Evolutionary conservation across 768 basidiomycete species (phyloP).

Genomic region (Termitomyces sp.): DNA sequence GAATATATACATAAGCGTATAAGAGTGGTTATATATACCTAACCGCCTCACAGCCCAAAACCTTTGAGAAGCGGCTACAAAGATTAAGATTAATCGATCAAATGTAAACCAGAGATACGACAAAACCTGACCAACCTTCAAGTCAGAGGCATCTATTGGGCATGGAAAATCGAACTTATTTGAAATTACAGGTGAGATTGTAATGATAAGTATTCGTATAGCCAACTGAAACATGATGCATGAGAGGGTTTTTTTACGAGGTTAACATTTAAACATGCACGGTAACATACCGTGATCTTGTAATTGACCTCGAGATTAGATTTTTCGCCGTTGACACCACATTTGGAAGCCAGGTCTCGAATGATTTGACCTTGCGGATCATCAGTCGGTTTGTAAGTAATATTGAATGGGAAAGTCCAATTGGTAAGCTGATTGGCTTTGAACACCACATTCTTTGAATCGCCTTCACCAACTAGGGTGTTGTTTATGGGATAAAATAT

Average conservation of each 20-base stretch:
- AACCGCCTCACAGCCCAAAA: constrained; percentile 5
- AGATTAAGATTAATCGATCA: not conserved
- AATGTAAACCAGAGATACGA: not conserved
- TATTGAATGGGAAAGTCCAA: constrained; percentile 70
- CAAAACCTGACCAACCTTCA: constrained; percentile 18
- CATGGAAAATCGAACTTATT: constrained; percentile 59
- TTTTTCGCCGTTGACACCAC: constrained; percentile 43
- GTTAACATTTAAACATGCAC: not conserved
- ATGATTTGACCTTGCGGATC: constrained; percentile 53
- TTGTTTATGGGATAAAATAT: constrained; percentile 73
- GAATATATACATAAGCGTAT: not conserved
- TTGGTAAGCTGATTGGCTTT: constrained; percentile 49
- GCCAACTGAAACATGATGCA: constrained; percentile 37
- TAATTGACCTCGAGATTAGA: constrained; percentile 55
- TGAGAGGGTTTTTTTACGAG: not conserved
- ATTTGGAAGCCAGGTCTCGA: constrained; percentile 56
- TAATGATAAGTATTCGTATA: constrained; percentile 59
- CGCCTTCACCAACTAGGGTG: constrained; percentile 62
- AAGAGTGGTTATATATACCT: not conserved
- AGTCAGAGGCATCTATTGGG: constrained; percentile 38
- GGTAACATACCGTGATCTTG: constrained; percentile 53
- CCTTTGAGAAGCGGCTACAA: constrained; percentile 11
- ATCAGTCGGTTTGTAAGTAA: constrained; percentile 49
- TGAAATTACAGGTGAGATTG: constrained; percentile 60
- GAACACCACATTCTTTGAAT: constrained; percentile 38